phyloP scores from a whole-genome alignment of 2,329 filamentous ascomycete genomes.

The Cordyceps cateniannulata region DNA sequence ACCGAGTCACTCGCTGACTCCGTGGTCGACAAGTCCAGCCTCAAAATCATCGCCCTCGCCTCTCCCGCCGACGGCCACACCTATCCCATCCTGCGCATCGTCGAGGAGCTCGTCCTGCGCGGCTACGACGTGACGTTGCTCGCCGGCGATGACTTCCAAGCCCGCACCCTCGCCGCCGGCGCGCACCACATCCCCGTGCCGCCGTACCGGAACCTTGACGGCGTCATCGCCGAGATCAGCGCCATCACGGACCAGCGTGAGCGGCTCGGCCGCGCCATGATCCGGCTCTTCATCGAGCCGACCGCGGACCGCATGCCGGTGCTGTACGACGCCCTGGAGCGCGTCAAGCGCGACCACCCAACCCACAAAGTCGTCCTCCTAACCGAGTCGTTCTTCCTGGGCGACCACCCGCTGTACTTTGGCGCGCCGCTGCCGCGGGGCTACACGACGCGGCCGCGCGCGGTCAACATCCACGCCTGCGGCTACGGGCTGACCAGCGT shows the following conservation, averaged over 20 bases:
- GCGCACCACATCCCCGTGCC: constrained; percentile 27
- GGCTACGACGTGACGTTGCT: constrained; percentile 39
- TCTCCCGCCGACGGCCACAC: constrained; percentile 26
- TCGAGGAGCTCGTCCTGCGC: constrained; percentile 27
- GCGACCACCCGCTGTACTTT: constrained; percentile 29
- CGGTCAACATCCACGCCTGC: constrained; percentile 33
- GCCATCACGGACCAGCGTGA: constrained; percentile 16
- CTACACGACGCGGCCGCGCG: constrained; percentile 27
- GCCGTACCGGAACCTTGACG: constrained; percentile 17
- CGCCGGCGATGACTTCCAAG: constrained; percentile 28
- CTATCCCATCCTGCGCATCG: constrained; percentile 26
- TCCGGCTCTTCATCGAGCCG: constrained; percentile 25
- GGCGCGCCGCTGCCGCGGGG: constrained; percentile 33
- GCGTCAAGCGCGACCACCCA: constrained; percentile 25
- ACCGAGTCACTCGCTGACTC: neutral
- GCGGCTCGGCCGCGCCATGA: neutral
- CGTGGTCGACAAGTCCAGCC: neutral
- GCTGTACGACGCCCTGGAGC: constrained; percentile 24
- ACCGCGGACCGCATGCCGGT: constrained; percentile 23
- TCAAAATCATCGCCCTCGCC: constrained; percentile 12
- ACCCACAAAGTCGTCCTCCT: constrained; percentile 35
- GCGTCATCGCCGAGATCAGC: neutral
- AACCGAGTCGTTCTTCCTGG: constrained; percentile 34
- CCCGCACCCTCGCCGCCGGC: constrained; percentile 29
- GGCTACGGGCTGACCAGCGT: constrained; percentile 31